Base-by-base conservation (phyloP, 495 filamentous ascomycete species). In the Penicillium chermesinum region DNA sequence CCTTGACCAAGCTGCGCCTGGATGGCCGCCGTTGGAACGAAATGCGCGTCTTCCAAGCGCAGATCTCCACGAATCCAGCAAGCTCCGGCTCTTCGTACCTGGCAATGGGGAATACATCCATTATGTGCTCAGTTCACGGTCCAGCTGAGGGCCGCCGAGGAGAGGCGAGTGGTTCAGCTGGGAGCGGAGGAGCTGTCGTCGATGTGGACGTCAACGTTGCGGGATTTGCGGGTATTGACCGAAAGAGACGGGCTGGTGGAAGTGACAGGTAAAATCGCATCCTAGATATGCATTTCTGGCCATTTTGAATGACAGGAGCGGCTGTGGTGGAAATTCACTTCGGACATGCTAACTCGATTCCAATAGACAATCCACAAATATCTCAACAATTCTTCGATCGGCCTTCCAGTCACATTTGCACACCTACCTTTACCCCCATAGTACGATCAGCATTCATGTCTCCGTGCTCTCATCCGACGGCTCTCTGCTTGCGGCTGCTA, bases 11-110 rank as follows among this genome's bases (percentile, higher is more conserved):
- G 55, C 83, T 96, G 50, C 89, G 90, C 62, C 86, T 94, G 55
- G 91, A 96, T 66, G 91, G 93, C 49, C 88, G 93, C 8, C 82
- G 93, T 38, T 99, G 94, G 94, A 99, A 99, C 71, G 93, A 99
- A 67, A 83, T 97, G 35, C 89, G 93, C 20, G 84, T 88, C 22
- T 74, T 97, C 37, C 81, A 85, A 69, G 91, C 86, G 32, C 87
- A 94, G 68, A 89, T 97, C 63, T 86, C 83, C 35, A 96, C 88
- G 16, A 91, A 95, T 68, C 82, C 89, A 19, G 82, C 89, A 46
- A 88, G 91, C 22, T 93, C 96, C 44, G 93, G 93, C 9, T 90
- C 85, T 18, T 83, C 81, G 42, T 96, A 95, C 66, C 76, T 97
- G 17, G 87, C 93, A 58, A 93, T 95, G 84, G 93, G 93, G 49